Conservation (phyloP, 1,284 basidiomycete genomes). For the Irpex rosettiformis region DNA sequence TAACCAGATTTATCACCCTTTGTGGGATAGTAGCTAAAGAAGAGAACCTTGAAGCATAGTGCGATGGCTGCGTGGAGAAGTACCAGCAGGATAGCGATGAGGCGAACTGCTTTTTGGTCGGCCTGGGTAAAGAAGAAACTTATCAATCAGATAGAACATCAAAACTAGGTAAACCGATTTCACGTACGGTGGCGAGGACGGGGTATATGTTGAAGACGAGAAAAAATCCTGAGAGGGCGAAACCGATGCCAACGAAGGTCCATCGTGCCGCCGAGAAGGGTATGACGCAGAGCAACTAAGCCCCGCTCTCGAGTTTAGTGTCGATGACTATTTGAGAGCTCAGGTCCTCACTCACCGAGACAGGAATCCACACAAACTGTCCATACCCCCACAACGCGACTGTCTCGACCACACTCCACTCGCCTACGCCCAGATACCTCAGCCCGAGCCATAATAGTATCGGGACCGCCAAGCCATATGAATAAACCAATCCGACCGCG, state of each 20-base stretch:
- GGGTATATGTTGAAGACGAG: constrained; percentile 85
- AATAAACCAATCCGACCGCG: constrained; percentile 80
- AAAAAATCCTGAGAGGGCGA: constrained; percentile 79
- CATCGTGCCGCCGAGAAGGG: constrained; percentile 78
- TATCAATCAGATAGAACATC: constrained; percentile 3
- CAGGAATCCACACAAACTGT: constrained; percentile 77
- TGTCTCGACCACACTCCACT: constrained; percentile 83
- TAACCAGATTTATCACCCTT: constrained; percentile 16
- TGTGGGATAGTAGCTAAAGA: constrained; percentile 81
- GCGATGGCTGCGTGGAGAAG: constrained; percentile 73
- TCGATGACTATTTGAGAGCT: neutral
- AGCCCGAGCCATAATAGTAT: constrained; percentile 76
- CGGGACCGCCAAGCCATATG: constrained; percentile 81
- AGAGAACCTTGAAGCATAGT: constrained; percentile 80
- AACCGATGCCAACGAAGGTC: constrained; percentile 71
- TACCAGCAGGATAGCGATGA: constrained; percentile 72
- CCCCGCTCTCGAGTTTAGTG: neutral
- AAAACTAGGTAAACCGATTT: neutral
- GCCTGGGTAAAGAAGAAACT: constrained; percentile 45
- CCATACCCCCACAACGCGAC: constrained; percentile 73
- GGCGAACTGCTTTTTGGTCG: constrained; percentile 79
- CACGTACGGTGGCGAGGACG: constrained; percentile 76
- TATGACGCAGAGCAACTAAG: constrained; percentile 77
- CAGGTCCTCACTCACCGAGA: constrained; percentile 58
- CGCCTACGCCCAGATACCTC: constrained; percentile 79